Conservation (phyloP, 1,284 basidiomycete genomes). For the Crucibulum parvulum region DNA sequence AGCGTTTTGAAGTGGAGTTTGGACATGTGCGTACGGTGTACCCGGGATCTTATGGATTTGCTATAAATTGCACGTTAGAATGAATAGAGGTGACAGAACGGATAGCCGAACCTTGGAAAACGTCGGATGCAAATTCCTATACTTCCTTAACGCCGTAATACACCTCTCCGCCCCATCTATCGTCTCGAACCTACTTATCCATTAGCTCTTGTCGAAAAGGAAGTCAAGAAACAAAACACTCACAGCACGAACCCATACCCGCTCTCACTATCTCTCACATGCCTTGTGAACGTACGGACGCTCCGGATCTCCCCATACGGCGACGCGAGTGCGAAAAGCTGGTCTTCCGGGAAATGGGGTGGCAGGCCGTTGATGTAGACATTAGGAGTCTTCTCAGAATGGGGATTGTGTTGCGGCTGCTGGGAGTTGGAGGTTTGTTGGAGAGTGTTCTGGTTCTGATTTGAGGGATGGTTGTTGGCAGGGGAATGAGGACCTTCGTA, state of each 20-base stretch:
- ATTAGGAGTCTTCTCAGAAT: conserved; percentile 55
- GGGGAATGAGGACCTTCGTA: too few relatives aligned
- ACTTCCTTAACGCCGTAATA: conserved; percentile 68
- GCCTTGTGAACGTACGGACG: conserved; percentile 68
- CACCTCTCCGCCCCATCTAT: conserved; percentile 72
- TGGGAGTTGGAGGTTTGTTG: too few relatives aligned
- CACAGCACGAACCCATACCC: conserved; percentile 85
- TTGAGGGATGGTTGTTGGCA: too few relatives aligned
- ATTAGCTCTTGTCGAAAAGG: neutral
- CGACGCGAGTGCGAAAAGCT: conserved; percentile 60
- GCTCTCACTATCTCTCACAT: conserved; percentile 66
- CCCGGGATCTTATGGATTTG: conserved; percentile 83
- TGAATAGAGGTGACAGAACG: neutral
- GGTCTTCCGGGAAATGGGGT: conserved; percentile 67
- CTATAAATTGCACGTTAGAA: conserved; percentile 35
- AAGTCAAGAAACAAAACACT: conserved; percentile 31
- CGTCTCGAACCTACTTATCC: conserved; percentile 58
- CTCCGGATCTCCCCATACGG: conserved; percentile 64
- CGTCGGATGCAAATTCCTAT: conserved; percentile 78
- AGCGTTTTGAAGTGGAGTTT: conserved; percentile 12
- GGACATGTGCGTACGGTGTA: conserved; percentile 54
- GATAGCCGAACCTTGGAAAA: conserved; percentile 54
- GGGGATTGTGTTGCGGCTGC: too few relatives aligned
- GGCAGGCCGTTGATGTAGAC: conserved; percentile 76
- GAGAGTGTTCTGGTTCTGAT: too few relatives aligned